These are phyloP conservation scores for Fusarium nodosum DNA, from an alignment of 2,329 filamentous ascomycete species.

Conservation along the genomic window DNA sequence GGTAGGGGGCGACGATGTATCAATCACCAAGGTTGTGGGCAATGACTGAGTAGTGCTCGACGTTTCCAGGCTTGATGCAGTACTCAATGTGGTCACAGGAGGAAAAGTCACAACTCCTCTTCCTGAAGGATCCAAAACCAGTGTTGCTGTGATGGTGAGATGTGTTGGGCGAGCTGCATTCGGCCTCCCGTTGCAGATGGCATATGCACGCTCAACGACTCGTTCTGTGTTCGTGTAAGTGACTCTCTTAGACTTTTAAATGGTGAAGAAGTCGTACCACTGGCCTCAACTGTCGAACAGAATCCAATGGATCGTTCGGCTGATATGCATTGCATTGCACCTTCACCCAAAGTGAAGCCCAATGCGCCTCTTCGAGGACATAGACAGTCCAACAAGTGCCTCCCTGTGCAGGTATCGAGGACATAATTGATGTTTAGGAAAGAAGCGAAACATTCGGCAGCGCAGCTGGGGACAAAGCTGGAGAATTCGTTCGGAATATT, in stretches of 20 bases:
- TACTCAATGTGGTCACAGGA: slow-evolving; percentile 25
- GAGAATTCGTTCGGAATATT: slow-evolving; percentile 57
- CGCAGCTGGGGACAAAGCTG: slow-evolving; percentile 69
- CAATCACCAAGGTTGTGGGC: slow-evolving; percentile 50
- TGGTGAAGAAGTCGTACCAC: slow-evolving; percentile 47
- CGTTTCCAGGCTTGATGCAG: slow-evolving; percentile 14
- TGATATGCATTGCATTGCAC: slow-evolving; percentile 75
- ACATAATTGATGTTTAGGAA: slow-evolving; percentile 74
- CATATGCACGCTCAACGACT: slow-evolving; percentile 64
- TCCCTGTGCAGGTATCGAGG: slow-evolving; percentile 61
- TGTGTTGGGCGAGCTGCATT: slow-evolving; percentile 70
- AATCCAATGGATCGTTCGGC: slow-evolving; percentile 63
- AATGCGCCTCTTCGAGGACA: slow-evolving; percentile 71
- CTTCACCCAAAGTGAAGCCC: slow-evolving; percentile 80
- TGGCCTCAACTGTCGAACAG: slow-evolving; percentile 64
- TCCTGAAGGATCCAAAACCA: slow-evolving; percentile 56
- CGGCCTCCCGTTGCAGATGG: slow-evolving; percentile 68
- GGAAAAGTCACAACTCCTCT: slow-evolving; percentile 52
- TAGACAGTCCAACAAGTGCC: slow-evolving; percentile 71
- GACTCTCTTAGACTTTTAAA: neutral
- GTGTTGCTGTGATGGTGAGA: slow-evolving; percentile 68
- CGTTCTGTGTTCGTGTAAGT: slow-evolving; percentile 51
- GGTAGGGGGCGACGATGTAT: slow-evolving; percentile 46
- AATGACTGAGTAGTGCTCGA: slow-evolving; percentile 39
- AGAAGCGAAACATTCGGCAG: slow-evolving; percentile 70